A percentile compares a stretch with the other conserved stretches of the same genome.
Conservation (phyloP, 2,329 filamentous ascomycete species). For the Clonostachys byssicola region DNA sequence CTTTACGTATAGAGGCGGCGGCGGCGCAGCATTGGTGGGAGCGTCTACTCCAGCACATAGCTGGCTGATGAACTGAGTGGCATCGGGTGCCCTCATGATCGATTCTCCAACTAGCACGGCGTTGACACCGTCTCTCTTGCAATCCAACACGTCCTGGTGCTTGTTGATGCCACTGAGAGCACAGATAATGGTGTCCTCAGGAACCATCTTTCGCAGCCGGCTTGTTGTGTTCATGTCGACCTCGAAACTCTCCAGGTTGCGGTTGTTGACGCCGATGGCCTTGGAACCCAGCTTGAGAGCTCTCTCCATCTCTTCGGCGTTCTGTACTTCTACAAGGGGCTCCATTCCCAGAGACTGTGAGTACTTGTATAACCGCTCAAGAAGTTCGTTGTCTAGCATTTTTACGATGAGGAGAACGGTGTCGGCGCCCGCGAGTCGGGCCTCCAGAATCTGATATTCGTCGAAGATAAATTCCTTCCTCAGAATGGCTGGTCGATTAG, state of each 20-base stretch:
- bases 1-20: slow-evolving; percentile 69
- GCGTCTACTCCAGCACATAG: slow-evolving; percentile 62
- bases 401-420: slow-evolving; percentile 96
- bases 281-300: slow-evolving; percentile 83
- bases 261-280: slow-evolving; percentile 96
- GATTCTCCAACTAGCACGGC: slow-evolving; percentile 94
- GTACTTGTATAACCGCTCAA: slow-evolving; percentile 81
- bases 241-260: slow-evolving; percentile 93
- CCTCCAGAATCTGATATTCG: slow-evolving; percentile 96
- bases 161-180: slow-evolving; percentile 92
- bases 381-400: slow-evolving; percentile 77
- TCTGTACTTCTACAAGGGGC: slow-evolving; percentile 95
- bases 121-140: slow-evolving; percentile 84
- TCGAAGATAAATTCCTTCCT: slow-evolving; percentile 98
- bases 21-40: slow-evolving; percentile 21
- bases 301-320: slow-evolving; percentile 83
- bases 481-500: slow-evolving; percentile 85
- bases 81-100: slow-evolving; percentile 86
- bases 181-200: slow-evolving; percentile 81
- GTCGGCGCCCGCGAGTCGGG: slow-evolving; percentile 86
- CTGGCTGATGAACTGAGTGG: slow-evolving; percentile 75
- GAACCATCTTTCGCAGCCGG: slow-evolving; percentile 81
- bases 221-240: slow-evolving; percentile 92
- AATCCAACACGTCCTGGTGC: slow-evolving; percentile 81
- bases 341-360: slow-evolving; percentile 93